These are phyloP conservation scores for Symbiodinium natans DNA, from an alignment of 73 alveolate genomes.

Conservation along the genomic window DNA sequence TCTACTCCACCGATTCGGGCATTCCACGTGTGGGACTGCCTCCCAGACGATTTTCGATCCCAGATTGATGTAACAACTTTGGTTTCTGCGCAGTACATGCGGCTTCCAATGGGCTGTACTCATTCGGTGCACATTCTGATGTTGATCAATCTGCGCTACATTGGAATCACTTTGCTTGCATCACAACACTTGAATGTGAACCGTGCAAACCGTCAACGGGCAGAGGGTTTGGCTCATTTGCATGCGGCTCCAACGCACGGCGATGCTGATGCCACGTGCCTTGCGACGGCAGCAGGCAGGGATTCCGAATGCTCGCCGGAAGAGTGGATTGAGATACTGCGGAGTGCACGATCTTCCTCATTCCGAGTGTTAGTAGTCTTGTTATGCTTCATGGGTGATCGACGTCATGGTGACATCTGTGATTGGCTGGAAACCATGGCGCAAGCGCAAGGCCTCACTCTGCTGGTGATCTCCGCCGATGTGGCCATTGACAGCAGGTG, in stretches of 20 bases:
- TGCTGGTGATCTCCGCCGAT: neutral
- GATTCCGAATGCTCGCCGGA: neutral
- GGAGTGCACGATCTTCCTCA: neutral
- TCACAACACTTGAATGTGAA: neutral
- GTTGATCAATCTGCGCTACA: conserved; percentile 16
- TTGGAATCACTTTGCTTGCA: neutral
- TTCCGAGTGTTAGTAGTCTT: neutral
- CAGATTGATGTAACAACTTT: too few relatives aligned
- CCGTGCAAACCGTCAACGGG: too few relatives aligned
- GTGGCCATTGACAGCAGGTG: neutral
- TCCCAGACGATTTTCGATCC: neutral
- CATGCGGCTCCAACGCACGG: too few relatives aligned
- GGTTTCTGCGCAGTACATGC: neutral
- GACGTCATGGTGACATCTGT: neutral
- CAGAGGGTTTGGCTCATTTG: too few relatives aligned
- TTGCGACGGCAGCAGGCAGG: too few relatives aligned
- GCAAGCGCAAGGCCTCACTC: neutral
- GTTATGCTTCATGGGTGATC: neutral
- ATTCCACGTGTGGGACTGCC: neutral
- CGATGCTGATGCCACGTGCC: too few relatives aligned
- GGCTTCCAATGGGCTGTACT: conserved; percentile 29
- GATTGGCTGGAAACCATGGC: neutral
- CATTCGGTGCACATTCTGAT: conserved; percentile 23
- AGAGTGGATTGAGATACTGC: neutral
- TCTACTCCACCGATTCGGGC: conserved; percentile 6